These are phyloP conservation scores for Botrytis squamosa DNA, from an alignment of 2,329 filamentous ascomycete genomes.

Conservation along the genomic window DNA sequence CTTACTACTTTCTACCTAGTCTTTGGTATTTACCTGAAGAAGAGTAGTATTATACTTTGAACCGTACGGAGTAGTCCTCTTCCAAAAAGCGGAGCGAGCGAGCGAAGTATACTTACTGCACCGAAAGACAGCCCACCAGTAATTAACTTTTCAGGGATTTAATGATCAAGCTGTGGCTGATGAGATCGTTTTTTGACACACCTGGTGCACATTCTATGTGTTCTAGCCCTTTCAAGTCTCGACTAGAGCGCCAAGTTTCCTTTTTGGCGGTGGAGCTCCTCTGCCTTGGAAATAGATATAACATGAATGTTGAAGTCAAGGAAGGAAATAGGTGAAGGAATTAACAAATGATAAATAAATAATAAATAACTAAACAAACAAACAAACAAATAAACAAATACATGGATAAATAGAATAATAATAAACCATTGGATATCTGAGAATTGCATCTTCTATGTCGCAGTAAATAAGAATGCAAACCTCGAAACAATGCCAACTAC, in stretches of 20 bases:
- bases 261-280: background rate
- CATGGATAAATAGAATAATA: background rate
- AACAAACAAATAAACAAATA: too few species aligned
- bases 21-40: background rate
- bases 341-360: too few species aligned
- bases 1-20: background rate
- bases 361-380: background rate
- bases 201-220: background rate
- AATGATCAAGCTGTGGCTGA: conserved; percentile 16
- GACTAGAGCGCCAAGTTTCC: background rate
- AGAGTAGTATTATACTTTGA: background rate
- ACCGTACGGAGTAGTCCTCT: background rate
- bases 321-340: background rate
- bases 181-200: conserved; percentile 3
- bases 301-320: background rate
- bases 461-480: background rate
- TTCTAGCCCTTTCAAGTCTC: background rate
- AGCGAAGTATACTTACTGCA: background rate
- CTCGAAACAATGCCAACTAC: background rate
- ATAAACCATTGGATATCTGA: background rate
- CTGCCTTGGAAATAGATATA: background rate
- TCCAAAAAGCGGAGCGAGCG: background rate
- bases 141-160: background rate
- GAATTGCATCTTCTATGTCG: background rate
- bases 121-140: background rate